A percentile compares a stretch with the other conserved stretches of the same genome.
Conservation (phyloP, 306 rosid genomes). For the Herpetospermum pedunculosum region DNA sequence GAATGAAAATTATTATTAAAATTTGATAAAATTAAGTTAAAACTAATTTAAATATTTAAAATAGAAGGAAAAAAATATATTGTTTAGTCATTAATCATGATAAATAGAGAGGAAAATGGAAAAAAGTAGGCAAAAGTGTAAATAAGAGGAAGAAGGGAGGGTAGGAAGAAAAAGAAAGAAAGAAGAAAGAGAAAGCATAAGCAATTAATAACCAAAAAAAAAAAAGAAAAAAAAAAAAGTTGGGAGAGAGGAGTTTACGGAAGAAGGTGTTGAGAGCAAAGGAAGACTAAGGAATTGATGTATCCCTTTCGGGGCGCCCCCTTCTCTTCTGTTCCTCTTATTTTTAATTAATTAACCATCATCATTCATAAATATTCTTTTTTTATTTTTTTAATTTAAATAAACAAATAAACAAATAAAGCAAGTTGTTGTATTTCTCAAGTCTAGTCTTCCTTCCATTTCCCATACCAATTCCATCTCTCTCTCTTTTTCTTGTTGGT, state of each 20-base stretch:
- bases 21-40: too few relatives aligned
- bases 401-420: background rate
- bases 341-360: background rate
- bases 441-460: background rate
- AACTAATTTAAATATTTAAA: too few relatives aligned
- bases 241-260: slow-evolving; percentile 1
- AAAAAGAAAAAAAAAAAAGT: background rate
- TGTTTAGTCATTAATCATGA: too few relatives aligned
- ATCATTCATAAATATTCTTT: background rate
- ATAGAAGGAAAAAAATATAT: too few relatives aligned
- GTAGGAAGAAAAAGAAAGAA: background rate
- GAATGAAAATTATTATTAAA: too few relatives aligned
- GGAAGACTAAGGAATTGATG: background rate
- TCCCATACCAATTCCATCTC: background rate
- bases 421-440: background rate
- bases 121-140: too few relatives aligned
- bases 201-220: background rate
- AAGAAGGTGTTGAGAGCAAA: background rate
- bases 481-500: too few relatives aligned
- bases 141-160: background rate
- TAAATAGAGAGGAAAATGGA: too few relatives aligned
- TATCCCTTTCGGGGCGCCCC: slow-evolving; percentile 6
- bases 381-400: background rate
- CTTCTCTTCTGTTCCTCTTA: background rate
- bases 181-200: background rate